Evolutionary conservation across 1,284 basidiomycete genomes (phyloP).

Genomic region (Ceratobasidium sp.): DNA sequence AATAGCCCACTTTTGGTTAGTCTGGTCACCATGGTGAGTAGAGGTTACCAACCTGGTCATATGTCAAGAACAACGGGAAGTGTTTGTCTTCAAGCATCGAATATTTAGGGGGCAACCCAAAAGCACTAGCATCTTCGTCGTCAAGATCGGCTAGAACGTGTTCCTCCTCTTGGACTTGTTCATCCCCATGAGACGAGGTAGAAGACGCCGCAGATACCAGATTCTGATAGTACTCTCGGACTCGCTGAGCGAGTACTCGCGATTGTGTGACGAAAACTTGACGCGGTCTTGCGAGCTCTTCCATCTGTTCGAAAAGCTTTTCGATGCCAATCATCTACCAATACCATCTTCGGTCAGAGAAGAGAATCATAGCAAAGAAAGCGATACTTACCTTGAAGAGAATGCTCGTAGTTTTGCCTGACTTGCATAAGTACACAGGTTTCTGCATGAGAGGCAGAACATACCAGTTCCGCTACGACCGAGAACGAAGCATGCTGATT

Average conservation of each 20-base stretch:
- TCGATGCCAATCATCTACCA: constrained; percentile 70
- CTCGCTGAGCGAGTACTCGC: constrained; percentile 68
- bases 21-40: not conserved
- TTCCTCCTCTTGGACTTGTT: not conserved
- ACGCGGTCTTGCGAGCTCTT: constrained; percentile 58
- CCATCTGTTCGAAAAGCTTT: constrained; percentile 41
- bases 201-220: not conserved
- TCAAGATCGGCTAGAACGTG: constrained; percentile 9
- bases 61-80: constrained; percentile 38
- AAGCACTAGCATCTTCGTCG: constrained; percentile 25
- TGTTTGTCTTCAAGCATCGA: not conserved
- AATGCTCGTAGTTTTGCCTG: constrained; percentile 55
- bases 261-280: constrained; percentile 80
- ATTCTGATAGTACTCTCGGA: constrained; percentile 66
- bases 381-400: not conserved
- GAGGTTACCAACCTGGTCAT: constrained; percentile 22
- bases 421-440: constrained; percentile 65
- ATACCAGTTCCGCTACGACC: constrained; percentile 75
- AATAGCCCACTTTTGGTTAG: constrained; percentile 46
- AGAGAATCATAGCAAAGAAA: not conserved
- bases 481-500: constrained; percentile 70
- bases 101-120: constrained; percentile 9
- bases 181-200: not conserved
- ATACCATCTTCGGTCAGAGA: no score
- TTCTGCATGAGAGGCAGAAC: constrained; percentile 62